phyloP scores from a whole-genome alignment of 1,139 yeast species.

The Citeromyces siamensis region DNA sequence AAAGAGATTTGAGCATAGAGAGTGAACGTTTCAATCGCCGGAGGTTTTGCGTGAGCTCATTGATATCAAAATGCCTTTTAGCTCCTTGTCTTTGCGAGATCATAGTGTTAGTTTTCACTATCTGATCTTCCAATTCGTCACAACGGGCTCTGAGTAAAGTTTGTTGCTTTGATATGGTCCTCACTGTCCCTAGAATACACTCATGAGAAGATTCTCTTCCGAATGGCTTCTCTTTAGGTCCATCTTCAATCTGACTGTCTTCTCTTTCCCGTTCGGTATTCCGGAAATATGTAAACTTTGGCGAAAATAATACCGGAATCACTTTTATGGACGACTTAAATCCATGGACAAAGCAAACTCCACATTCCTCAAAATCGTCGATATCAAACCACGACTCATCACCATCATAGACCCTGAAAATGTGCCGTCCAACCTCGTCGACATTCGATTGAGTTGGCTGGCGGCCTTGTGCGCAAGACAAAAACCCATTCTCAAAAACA shows the following conservation, averaged over 20 bases:
- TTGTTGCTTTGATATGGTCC: not conserved
- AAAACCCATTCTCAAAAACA: constrained; percentile 21
- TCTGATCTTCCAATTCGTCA: constrained; percentile 3
- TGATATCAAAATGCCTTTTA: constrained; percentile 5
- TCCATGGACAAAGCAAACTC: constrained; percentile 26
- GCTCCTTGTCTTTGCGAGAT: not conserved
- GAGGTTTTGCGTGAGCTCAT: constrained; percentile 23
- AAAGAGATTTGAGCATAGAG: constrained; percentile 6
- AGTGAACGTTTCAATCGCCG: constrained; percentile 25
- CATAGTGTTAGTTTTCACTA: not conserved
- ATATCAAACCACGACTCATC: constrained; percentile 58
- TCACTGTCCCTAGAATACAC: constrained; percentile 22
- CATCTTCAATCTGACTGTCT: not conserved
- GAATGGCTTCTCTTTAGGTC: constrained; percentile 8
- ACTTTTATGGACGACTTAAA: constrained; percentile 26
- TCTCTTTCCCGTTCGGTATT: constrained; percentile 30
- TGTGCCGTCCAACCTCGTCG: constrained; percentile 7
- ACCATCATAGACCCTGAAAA: constrained; percentile 13
- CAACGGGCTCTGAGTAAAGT: not conserved
- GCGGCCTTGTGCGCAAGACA: constrained; percentile 2
- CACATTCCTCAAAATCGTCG: constrained; percentile 70
- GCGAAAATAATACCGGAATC: constrained; percentile 58
- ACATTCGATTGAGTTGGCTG: constrained; percentile 4
- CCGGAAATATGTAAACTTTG: constrained; percentile 60
- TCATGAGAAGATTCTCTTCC: constrained; percentile 19